A percentile compares a stretch with the other conserved stretches of the same genome.
Conservation (phyloP, 768 basidiomycete species). For the Russula brevipes region DNA sequence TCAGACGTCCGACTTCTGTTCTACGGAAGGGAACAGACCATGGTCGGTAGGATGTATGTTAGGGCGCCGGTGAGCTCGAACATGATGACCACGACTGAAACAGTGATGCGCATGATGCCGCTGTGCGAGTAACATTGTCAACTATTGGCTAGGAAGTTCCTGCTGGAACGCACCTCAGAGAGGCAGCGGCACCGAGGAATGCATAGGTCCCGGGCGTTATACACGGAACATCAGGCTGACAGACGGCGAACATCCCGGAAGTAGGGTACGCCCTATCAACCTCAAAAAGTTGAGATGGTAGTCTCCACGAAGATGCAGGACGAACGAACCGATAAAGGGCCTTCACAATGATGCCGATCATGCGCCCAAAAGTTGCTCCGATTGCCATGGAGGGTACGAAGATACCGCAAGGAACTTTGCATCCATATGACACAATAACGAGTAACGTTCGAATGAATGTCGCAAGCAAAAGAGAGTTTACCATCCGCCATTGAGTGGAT, state of each 20-base stretch:
- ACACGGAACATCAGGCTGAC: constrained; percentile 88
- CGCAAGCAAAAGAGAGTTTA: constrained; percentile 86
- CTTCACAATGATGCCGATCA: constrained; percentile 96
- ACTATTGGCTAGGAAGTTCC: neutral
- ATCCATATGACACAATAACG: constrained; percentile 90
- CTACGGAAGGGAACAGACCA: constrained; percentile 51
- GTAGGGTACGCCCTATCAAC: constrained; percentile 66
- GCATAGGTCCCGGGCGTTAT: constrained; percentile 99
- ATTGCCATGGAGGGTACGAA: constrained; percentile 99
- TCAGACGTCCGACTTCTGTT: constrained; percentile 21
- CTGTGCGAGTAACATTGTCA: constrained; percentile 37
- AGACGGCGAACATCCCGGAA: constrained; percentile 85
- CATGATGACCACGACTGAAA: constrained; percentile 99
- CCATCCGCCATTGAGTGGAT: constrained; percentile 89
- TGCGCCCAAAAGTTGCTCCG: constrained; percentile 93
- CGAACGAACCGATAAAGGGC: constrained; percentile 80
- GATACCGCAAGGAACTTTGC: constrained; percentile 95
- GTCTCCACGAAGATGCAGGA: neutral
- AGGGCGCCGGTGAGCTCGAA: constrained; percentile 96
- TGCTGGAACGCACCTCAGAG: constrained; percentile 60
- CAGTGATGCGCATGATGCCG: constrained; percentile 94
- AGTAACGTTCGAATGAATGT: constrained; percentile 83
- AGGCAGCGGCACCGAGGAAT: constrained; percentile 93
- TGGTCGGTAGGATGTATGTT: constrained; percentile 95
- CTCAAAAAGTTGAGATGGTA: constrained; percentile 5